Percentiles rank a stretch among this genome's conserved stretches.
phyloP scores from a whole-genome alignment of 2,329 filamentous ascomycete genomes.

The Aureobasidium sp. region DNA sequence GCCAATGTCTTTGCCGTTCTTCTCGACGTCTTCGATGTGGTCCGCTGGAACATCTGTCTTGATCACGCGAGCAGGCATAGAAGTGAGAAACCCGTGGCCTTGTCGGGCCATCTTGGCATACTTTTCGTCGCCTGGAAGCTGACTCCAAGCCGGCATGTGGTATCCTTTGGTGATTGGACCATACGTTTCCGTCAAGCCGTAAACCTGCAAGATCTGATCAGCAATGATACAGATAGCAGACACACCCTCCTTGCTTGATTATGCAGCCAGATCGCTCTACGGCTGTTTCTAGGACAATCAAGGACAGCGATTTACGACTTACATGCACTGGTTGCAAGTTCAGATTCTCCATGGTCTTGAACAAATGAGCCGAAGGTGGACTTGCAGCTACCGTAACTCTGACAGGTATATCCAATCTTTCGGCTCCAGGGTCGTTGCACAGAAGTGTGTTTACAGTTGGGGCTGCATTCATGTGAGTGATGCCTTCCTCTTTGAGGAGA shows the following conservation, averaged over 20 bases:
- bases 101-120: slow-evolving; percentile 89
- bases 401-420: slow-evolving; percentile 58
- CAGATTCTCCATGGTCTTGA: slow-evolving; percentile 81
- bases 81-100: slow-evolving; percentile 84
- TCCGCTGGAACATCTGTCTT: slow-evolving; percentile 64
- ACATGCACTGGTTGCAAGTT: slow-evolving; percentile 62
- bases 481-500: slow-evolving; percentile 73
- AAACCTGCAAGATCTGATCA: slow-evolving; percentile 61
- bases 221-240: not conserved
- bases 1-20: slow-evolving; percentile 67
- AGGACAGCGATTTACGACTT: not conserved
- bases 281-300: not conserved
- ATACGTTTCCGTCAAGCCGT: slow-evolving; percentile 83
- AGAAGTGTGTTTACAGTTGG: slow-evolving; percentile 94
- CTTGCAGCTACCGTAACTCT: slow-evolving; percentile 88
- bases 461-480: slow-evolving; percentile 94
- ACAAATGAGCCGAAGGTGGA: slow-evolving; percentile 81
- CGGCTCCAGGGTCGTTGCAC: slow-evolving; percentile 71
- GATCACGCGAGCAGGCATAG: slow-evolving; percentile 72
- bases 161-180: slow-evolving; percentile 95
- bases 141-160: slow-evolving; percentile 76
- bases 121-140: slow-evolving; percentile 64
- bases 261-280: not conserved
- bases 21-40: slow-evolving; percentile 58
- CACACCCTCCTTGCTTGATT: slow-evolving; percentile 27